Evolutionary conservation across 164 flowering plant genomes (phyloP).

Genomic region (Tinospora cordifolia): DNA sequence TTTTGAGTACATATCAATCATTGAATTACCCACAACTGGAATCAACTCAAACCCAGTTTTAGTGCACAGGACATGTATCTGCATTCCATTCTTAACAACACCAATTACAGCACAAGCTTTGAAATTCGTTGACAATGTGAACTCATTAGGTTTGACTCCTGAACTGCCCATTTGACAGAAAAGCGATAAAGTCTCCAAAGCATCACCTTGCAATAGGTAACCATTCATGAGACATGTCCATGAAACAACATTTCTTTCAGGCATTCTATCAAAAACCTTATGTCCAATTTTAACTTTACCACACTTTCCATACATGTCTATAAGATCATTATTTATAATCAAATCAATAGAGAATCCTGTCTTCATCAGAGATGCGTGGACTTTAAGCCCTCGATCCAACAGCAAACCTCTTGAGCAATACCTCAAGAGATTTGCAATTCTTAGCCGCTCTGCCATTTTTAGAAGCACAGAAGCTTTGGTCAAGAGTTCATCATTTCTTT

Average conservation of each 20-base stretch:
- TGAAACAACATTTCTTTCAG: slow-evolving; percentile 62
- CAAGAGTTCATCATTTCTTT: slow-evolving; percentile 33
- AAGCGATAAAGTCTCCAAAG: slow-evolving; percentile 29
- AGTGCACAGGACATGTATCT: slow-evolving; percentile 48
- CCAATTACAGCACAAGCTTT: slow-evolving; percentile 51
- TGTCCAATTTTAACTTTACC: slow-evolving; percentile 31
- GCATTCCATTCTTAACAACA: slow-evolving; percentile 35
- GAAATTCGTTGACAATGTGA: slow-evolving; percentile 49
- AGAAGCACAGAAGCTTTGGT: slow-evolving; percentile 38
- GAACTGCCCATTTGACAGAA: slow-evolving; percentile 43
- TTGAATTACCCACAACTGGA: slow-evolving; percentile 58
- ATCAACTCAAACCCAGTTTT: slow-evolving; percentile 45
- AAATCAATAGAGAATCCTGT: slow-evolving; percentile 43
- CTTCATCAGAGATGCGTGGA: slow-evolving; percentile 38
- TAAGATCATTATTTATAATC: slow-evolving; percentile 51
- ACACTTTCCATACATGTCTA: slow-evolving; percentile 69
- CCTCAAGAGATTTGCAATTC: slow-evolving; percentile 39
- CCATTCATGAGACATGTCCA: slow-evolving; percentile 84
- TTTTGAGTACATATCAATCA: slow-evolving; percentile 69
- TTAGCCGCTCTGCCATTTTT: slow-evolving; percentile 43
- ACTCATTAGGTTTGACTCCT: slow-evolving; percentile 54
- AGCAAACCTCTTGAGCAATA: slow-evolving; percentile 37
- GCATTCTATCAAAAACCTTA: slow-evolving; percentile 61
- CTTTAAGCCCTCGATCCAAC: slow-evolving; percentile 39
- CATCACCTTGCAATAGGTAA: slow-evolving; percentile 37